These are phyloP conservation scores for Epichloe sp. DNA, from an alignment of 2,329 filamentous ascomycete species.

Conservation along the genomic window DNA sequence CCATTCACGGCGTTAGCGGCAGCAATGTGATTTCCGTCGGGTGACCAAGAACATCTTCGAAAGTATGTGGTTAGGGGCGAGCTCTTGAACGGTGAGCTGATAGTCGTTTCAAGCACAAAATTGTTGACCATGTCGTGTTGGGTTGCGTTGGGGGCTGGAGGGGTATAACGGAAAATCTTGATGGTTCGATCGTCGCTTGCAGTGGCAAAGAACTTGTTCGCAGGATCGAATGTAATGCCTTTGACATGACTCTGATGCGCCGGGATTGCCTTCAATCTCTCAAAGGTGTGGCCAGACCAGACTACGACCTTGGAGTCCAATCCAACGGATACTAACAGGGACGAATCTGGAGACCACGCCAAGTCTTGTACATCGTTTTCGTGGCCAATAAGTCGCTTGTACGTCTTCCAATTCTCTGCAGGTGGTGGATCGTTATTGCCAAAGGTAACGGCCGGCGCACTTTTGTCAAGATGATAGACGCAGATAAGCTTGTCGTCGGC, in stretches of 20 bases:
- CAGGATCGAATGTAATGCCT: slow-evolving; percentile 94
- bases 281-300: slow-evolving; percentile 96
- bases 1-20: slow-evolving; percentile 96
- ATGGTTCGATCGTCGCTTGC: slow-evolving; percentile 94
- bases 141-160: slow-evolving; percentile 79
- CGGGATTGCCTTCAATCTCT: slow-evolving; percentile 88
- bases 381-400: slow-evolving; percentile 84
- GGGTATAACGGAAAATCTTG: slow-evolving; percentile 90
- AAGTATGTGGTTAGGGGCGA: slow-evolving; percentile 97
- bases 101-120: slow-evolving; percentile 88
- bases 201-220: slow-evolving; percentile 98
- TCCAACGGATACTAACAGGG: slow-evolving; percentile 88
- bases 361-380: slow-evolving; percentile 98
- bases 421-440: slow-evolving; percentile 85
- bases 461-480: slow-evolving; percentile 82
- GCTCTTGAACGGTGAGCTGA: slow-evolving; percentile 73
- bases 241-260: slow-evolving; percentile 97
- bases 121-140: slow-evolving; percentile 95
- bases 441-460: slow-evolving; percentile 67
- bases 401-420: slow-evolving; percentile 96
- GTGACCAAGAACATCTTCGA: slow-evolving; percentile 91
- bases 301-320: slow-evolving; percentile 96
- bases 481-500: slow-evolving; percentile 99
- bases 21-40: slow-evolving; percentile 92
- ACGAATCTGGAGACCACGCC: slow-evolving; percentile 93